Percentiles rank a stretch among this genome's conserved stretches.
These are phyloP conservation scores for Dalbergia cochinchinensis DNA, from an alignment of 306 rosid species.

Conservation along the genomic window DNA sequence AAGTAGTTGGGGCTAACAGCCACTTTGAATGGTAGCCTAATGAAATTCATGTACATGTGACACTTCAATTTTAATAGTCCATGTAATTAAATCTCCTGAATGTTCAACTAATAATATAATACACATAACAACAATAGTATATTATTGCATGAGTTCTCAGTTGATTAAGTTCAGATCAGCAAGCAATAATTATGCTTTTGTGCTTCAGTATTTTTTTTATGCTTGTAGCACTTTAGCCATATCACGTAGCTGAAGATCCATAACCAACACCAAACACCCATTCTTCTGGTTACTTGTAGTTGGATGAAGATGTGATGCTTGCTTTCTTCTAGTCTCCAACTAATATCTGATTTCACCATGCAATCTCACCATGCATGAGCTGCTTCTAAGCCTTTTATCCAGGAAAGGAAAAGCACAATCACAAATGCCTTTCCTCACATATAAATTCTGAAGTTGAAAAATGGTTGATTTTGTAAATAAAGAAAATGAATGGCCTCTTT, in stretches of 20 bases:
- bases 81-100: too few species aligned
- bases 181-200: background rate
- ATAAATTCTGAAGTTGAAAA: too few species aligned
- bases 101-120: too few species aligned
- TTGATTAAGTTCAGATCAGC: too few species aligned
- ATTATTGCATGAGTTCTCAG: too few species aligned
- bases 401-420: constrained; percentile 38
- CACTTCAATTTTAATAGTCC: too few species aligned
- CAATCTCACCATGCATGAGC: constrained; percentile 56
- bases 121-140: too few species aligned
- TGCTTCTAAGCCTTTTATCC: constrained; percentile 48
- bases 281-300: too few species aligned
- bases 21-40: background rate
- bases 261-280: background rate
- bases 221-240: background rate
- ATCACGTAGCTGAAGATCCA: constrained; percentile 3
- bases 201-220: background rate
- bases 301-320: too few species aligned
- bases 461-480: too few species aligned
- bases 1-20: constrained; percentile 1
- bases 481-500: too few species aligned
- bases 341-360: constrained; percentile 39
- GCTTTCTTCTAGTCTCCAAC: background rate
- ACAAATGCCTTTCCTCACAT: background rate
- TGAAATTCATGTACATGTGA: background rate